Base-by-base conservation (phyloP, 148 eudicot genomes). In the Camellia lanceoleosa region DNA sequence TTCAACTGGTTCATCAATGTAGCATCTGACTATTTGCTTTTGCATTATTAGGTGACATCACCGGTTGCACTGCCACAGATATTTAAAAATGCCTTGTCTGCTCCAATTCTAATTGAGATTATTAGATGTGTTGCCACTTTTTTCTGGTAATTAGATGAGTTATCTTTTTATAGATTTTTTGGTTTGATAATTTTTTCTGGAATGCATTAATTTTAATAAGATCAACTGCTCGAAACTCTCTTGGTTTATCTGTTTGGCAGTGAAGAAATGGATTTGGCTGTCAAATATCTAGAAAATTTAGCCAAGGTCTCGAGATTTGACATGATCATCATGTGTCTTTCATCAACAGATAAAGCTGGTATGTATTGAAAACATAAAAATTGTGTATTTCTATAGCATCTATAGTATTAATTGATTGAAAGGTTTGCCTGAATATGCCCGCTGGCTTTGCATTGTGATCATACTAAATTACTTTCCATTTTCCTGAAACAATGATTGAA, bases 271-370 rank as follows among this genome's bases (percentile, higher is more conserved):
- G 91, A 90, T 78, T 77, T 93, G 74, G 87, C 90, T 60, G 88
- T 96, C 63, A 84, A 87, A 71, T 93, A 93, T 87, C 78, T 96
- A 38, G 89, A 92, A 72, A 90, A 84, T 79, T 80, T 96, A 55
- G 84, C 90, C 77, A 88, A 88, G 80, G 83, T 93, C 83, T 85
- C 95, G 47, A 92, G 99, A 84, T 96, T 96, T 80, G 91, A 89
- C 77, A 92, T 89, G 91, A 83, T 93, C 82, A 84, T 96, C 82
- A 82, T 96, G 98, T 96, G 98, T 74, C 97, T 96, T 87, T 81
- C 97, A 54, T 82, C 92, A 19, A 56, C 89, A 59, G 98, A 93
- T 80, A 92, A 84, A 80, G 82, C 89, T 69, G 95, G 99, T 96
- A 92, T 73, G 97, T 75, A 91, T 52, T 19, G 20, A 5, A 19